These are phyloP conservation scores for Penicillium turbatum DNA, from an alignment of 495 filamentous ascomycete genomes.

Conservation along the genomic window DNA sequence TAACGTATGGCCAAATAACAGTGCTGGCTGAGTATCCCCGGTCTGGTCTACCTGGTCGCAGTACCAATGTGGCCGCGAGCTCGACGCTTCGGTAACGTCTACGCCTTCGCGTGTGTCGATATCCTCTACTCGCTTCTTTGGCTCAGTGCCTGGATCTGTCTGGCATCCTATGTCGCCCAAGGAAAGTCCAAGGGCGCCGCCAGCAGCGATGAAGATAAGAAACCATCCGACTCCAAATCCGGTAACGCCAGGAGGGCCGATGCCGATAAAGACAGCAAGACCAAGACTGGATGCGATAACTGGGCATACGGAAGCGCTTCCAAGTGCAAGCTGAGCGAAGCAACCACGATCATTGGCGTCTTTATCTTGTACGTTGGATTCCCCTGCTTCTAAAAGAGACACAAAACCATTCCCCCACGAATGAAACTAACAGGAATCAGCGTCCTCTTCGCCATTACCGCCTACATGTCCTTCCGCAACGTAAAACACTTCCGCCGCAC, in stretches of 20 bases:
- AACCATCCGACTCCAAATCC: slow-evolving; percentile 12
- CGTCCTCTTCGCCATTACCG: slow-evolving; percentile 68
- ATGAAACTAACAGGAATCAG: slow-evolving; percentile 39
- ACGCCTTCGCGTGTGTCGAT: slow-evolving; percentile 75
- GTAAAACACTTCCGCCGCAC: slow-evolving; percentile 74
- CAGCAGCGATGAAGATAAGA: slow-evolving; percentile 15
- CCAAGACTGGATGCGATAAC: slow-evolving; percentile 40
- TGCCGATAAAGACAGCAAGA: slow-evolving; percentile 16
- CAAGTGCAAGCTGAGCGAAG: slow-evolving; percentile 71
- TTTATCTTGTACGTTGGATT: slow-evolving; percentile 66
- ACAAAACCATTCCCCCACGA: neutral
- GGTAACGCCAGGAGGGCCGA: slow-evolving; percentile 17
- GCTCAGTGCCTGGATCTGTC: slow-evolving; percentile 75
- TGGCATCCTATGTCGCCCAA: slow-evolving; percentile 64
- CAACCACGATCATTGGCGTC: slow-evolving; percentile 71
- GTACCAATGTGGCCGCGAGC: slow-evolving; percentile 82
- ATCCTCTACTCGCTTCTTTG: slow-evolving; percentile 70
- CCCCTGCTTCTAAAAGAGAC: neutral
- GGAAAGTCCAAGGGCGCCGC: slow-evolving; percentile 23
- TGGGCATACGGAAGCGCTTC: slow-evolving; percentile 51
- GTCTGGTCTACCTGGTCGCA: slow-evolving; percentile 76
- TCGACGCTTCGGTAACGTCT: slow-evolving; percentile 71
- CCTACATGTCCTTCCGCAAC: slow-evolving; percentile 70
- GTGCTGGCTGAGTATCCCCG: slow-evolving; percentile 83
- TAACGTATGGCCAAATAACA: slow-evolving; percentile 31